Evolutionary conservation across 225 moss, liverwort and hornwort genomes (phyloP).

Genomic region (Antitrichia curtipendula): DNA sequence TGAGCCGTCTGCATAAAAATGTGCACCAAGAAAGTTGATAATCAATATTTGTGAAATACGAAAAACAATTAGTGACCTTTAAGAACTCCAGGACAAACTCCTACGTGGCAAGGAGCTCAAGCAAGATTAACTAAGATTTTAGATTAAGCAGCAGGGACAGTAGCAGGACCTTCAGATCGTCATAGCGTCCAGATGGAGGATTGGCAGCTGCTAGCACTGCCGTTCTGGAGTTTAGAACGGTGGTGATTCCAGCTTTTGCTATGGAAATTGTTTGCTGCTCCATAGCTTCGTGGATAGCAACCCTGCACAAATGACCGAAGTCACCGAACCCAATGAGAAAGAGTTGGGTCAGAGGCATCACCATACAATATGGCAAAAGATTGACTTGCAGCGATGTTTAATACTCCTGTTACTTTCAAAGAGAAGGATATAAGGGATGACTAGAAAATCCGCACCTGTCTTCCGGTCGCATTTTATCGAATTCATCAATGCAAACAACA

Average conservation of each 20-base stretch:
- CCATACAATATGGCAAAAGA: neutral
- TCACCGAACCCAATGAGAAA: neutral
- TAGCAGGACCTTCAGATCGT: constrained; percentile 65
- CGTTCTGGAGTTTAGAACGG: constrained; percentile 79
- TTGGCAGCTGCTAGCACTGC: constrained; percentile 94
- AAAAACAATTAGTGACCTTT: neutral
- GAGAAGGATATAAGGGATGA: neutral
- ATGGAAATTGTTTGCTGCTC: constrained; percentile 99
- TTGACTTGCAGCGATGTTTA: neutral
- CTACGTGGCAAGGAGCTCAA: neutral
- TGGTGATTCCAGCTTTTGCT: constrained; percentile 95
- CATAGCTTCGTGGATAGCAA: constrained; percentile 98
- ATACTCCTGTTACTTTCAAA: neutral
- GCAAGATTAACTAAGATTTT: neutral
- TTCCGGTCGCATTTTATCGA: constrained; percentile 99
- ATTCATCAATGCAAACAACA: constrained; percentile 95
- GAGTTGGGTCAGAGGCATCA: neutral
- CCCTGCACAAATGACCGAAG: constrained; percentile 20
- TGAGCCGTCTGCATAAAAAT: constrained; percentile 71
- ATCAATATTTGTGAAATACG: neutral
- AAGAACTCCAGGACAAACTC: neutral
- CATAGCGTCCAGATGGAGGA: constrained; percentile 96
- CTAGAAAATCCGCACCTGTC: constrained; percentile 40
- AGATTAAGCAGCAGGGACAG: neutral
- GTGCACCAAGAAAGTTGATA: neutral